Conservation (phyloP, 2,329 filamentous ascomycete species). For the Aspergillus calidoustus region DNA sequence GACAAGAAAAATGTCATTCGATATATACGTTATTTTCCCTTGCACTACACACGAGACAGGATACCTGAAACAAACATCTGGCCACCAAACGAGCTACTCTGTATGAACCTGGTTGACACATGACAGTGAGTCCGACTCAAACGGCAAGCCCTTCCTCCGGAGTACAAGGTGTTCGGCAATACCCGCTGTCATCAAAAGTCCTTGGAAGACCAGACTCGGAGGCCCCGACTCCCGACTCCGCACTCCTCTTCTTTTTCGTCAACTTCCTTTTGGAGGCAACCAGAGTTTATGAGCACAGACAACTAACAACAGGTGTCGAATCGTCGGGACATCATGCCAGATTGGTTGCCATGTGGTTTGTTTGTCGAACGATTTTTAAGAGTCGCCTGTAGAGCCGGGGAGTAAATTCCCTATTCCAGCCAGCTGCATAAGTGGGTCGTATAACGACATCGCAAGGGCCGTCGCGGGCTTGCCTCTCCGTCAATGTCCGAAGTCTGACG, state of each 20-base stretch:
- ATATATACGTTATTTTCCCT: not conserved
- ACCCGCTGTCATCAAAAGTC: conserved; percentile 1
- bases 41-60: too few species aligned
- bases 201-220: not conserved
- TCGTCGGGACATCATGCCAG: not conserved
- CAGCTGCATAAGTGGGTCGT: conserved; percentile 13
- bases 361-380: conserved; percentile 8
- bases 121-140: not conserved
- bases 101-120: not conserved
- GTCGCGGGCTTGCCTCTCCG: not conserved
- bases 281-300: not conserved
- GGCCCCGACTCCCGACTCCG: not conserved
- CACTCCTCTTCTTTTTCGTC: not conserved
- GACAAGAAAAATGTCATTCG: not conserved
- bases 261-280: not conserved
- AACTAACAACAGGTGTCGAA: not conserved
- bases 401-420: conserved; percentile 8
- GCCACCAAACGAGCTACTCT: not conserved
- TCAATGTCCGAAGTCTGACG: not conserved
- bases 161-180: conserved; percentile 7
- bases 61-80: not conserved
- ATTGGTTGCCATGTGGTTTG: conserved; percentile 7
- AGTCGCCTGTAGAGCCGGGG: not conserved
- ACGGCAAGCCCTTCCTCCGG: too few species aligned
- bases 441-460: not conserved